A percentile compares a stretch with the other conserved stretches of the same genome.
Conservation (phyloP, 2,329 filamentous ascomycete species). For the Aspergillus fructus region DNA sequence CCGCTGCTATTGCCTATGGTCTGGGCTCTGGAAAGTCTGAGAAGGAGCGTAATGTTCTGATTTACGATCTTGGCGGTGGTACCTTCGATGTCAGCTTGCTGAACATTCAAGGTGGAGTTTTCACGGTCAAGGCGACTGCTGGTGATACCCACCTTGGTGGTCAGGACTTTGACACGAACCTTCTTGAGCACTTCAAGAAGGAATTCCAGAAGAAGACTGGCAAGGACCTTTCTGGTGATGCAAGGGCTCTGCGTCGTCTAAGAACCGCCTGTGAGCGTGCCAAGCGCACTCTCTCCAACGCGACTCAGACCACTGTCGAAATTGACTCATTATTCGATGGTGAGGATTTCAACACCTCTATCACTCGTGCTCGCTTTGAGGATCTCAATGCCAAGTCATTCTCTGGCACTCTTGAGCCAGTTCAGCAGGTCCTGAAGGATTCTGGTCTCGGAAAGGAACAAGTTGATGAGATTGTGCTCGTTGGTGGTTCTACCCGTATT, state of each 20-base stretch:
- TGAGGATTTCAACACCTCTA: conserved; percentile 94
- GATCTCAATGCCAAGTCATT: conserved; percentile 97
- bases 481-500: conserved; percentile 98
- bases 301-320: conserved; percentile 95
- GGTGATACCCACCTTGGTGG: conserved; percentile 97
- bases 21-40: conserved; percentile 90
- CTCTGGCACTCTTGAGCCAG: conserved; percentile 87
- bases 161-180: conserved; percentile 93
- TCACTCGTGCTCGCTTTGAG: conserved; percentile 98
- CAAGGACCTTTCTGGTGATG: conserved; percentile 76
- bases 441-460: conserved; percentile 80
- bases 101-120: conserved; percentile 98
- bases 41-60: conserved; percentile 98
- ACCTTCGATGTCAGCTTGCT: conserved; percentile 99
- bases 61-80: conserved; percentile 99
- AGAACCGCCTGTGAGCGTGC: conserved; percentile 98
- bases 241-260: conserved; percentile 92
- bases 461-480: conserved; percentile 98
- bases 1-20: conserved; percentile 97
- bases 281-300: conserved; percentile 97
- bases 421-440: conserved; percentile 96
- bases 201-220: conserved; percentile 83
- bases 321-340: conserved; percentile 98
- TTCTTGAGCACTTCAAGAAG: conserved; percentile 95
- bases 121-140: conserved; percentile 97